Evolutionary conservation across 78 protist species (phyloP).

Genomic region (Emiliania huxleyi): DNA sequence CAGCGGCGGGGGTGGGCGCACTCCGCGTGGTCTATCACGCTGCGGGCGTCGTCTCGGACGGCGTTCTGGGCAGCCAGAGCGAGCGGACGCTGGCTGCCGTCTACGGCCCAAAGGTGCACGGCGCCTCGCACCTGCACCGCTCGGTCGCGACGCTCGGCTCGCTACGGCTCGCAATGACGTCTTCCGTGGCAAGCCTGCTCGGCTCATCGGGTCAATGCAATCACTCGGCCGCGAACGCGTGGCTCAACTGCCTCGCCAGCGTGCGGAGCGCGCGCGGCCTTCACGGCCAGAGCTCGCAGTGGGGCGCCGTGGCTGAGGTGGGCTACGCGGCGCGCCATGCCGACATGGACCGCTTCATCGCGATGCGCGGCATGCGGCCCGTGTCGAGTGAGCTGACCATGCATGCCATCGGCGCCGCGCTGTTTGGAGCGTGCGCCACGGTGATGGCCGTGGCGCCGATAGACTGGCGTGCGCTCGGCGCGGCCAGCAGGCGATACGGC

Average conservation of each 20-base stretch:
- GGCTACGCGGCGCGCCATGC: background rate
- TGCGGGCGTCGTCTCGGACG: background rate
- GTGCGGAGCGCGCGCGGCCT: background rate
- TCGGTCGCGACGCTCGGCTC: background rate
- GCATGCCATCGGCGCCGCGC: background rate
- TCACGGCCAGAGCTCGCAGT: background rate
- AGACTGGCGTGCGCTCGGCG: background rate
- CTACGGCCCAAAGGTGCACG: background rate
- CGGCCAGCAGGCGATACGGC: background rate
- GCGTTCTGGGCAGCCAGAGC: background rate
- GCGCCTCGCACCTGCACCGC: background rate
- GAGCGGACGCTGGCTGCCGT: background rate
- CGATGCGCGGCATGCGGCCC: background rate
- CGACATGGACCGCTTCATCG: background rate
- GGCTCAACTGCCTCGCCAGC: constrained; percentile 17
- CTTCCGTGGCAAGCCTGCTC: background rate
- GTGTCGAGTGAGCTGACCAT: background rate
- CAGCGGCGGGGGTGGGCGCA: background rate
- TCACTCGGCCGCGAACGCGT: constrained; percentile 42
- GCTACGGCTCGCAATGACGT: background rate
- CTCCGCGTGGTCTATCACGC: background rate
- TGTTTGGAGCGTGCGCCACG: background rate
- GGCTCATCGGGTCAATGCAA: background rate
- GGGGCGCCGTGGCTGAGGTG: background rate
- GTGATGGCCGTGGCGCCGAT: background rate